Base-by-base conservation (phyloP, 1,139 yeast genomes). In the Fermentozyma sake region DNA sequence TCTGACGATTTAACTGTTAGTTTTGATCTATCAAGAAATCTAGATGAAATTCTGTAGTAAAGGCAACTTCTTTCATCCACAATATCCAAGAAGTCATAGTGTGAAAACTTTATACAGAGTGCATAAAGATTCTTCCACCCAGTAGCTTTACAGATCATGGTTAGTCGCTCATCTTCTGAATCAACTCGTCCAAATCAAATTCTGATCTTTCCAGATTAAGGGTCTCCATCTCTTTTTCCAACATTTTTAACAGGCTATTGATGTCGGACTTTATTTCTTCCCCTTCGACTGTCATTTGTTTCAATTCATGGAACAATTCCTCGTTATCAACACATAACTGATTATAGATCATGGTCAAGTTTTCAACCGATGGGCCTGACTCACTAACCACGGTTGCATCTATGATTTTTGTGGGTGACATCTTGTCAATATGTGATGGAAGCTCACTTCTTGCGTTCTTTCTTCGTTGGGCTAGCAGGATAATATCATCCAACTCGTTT, bases 401-500 rank as follows among this genome's bases (percentile, higher is more conserved):
- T 3, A 66, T 55, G 15, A 66, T 50, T 19, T 61, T 61, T 5
- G 47, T 41, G 0, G 71, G 58, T 2, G 52, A 37, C 15, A 63
- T 38, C 28, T 47, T 44, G 34, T 61, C 68, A 6, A 65, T 46
- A 16, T 49, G 49, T 2, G 55, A 41, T 3, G 65, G 62, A 5
- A 37, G 35, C 7, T 40, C 42, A n/a, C 39, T 25, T 5, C 32
- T 33, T 14, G 27, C 26, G 9, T 26, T 30, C 26, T 55, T 51
- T 6, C 69, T 40, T 14, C 35, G 23, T 29, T 58, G 58, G 1
- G 93, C 91, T 10, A 61, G 64, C 9, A 60, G 56, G 13, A 85
- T 70, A 14, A 85, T 54, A 23, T 69, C 76, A 47, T 86, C 96
- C 29, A 86, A 56, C 32, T 75, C 78, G 38, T 77, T 61, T 31